Evolutionary conservation across 2,329 filamentous ascomycete species (phyloP), one percentile per base, ranked within the genome.

Genomic region (Hypoxylon sp.): DNA sequence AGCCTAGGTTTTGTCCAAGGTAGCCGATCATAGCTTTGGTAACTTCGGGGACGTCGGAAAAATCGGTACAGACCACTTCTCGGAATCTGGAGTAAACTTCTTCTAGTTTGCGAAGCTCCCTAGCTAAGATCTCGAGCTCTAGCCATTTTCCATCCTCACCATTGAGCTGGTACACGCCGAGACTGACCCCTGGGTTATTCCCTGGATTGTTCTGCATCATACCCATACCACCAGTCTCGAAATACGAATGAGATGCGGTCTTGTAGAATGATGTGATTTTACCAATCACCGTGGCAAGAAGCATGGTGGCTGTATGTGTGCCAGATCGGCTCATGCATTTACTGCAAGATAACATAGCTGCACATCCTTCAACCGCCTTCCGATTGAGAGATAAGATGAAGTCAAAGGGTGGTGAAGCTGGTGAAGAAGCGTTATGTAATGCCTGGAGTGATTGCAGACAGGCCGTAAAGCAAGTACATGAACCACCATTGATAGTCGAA

Each of bases 181-280:
- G 76, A 31, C 81, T 83, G 24, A 84, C 78, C 0, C 80, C 80
- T 0, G 81, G 71, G 3, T 74, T 76, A 8, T 67, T 73, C 2
- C 62, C 68, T 6, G 46, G 65, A 39, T 51, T 70, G 46, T 54
- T 72, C 24, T 65, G 64, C 6, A 61, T 57, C 37, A 65, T 67
- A 8, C 63, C 63, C 14, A 76, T 71, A 5, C 52, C 63, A n/a
- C 72, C 69, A 44, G 74, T 68, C 42, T 81, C 81, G 63, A 82
- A 83, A 63, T 82, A 80, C 3, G 78, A 75, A 52, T 81, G 76
- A 9, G 78, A 81, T 1, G 81, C 82, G 17, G 78, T 79, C 63
- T 80, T 82, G 74, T 86, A 86, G 57, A 84, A 81, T 1, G 80
- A 81, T 1, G 83, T 81, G 51, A 85, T 82, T 72, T 85, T 83